These are phyloP conservation scores for Corymbia maculata DNA, from an alignment of 345 rosid species.

Conservation along the genomic window DNA sequence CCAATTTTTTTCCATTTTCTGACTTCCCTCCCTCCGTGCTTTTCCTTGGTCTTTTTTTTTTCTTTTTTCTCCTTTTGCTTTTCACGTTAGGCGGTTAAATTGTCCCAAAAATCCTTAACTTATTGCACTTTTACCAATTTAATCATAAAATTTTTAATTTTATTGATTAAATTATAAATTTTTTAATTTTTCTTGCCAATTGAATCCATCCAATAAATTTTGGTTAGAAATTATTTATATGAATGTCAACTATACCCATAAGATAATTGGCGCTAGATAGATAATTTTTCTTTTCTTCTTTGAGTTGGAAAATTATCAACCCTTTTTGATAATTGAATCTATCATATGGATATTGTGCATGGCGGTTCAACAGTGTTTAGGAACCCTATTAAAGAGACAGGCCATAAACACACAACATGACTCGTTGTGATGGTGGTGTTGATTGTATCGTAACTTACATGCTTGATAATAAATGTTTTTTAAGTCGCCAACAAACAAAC, in stretches of 20 bases:
- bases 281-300: too few relatives aligned
- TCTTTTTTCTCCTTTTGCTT: background rate
- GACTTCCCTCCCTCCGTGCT: background rate
- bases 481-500: background rate
- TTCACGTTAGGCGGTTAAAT: background rate
- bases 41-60: background rate
- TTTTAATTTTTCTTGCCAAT: too few relatives aligned
- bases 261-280: too few relatives aligned
- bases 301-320: background rate
- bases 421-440: background rate
- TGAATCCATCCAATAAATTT: too few relatives aligned
- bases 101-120: too few relatives aligned
- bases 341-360: background rate
- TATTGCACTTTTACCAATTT: too few relatives aligned
- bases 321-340: background rate
- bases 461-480: background rate
- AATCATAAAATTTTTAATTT: too few relatives aligned
- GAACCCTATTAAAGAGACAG: background rate
- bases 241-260: too few relatives aligned
- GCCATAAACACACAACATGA: background rate
- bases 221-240: too few relatives aligned
- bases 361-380: background rate
- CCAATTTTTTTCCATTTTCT: background rate
- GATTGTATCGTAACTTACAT: fast-evolving
- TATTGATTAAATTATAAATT: too few relatives aligned